Evolutionary conservation across 2,329 filamentous ascomycete genomes (phyloP), one percentile per base, ranked within the genome.

Genomic region (Clonostachys chloroleuca): DNA sequence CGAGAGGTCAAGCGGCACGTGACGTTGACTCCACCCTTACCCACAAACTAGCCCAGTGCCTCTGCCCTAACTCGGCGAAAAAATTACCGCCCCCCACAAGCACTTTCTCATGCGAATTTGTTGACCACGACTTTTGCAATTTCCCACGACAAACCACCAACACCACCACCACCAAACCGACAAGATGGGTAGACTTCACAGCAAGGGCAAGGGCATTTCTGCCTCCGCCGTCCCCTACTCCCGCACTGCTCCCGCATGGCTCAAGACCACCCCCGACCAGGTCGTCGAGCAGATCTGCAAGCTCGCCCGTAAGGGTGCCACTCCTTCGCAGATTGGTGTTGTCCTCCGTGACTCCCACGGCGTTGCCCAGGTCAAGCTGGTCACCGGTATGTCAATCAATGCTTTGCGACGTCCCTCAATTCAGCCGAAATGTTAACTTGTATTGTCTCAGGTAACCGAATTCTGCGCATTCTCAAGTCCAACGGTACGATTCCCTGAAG

Each of bases 281-380:
- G 91, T 99, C 73, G 90, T 96, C 64, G 94, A 99, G 72, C 92
- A 97, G 81, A 99, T 99, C 80, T 92, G 88, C 80, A 95, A 95
- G 83, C 88, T 97, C 72, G 94, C 94, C 70, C 92, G 89, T 81
- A 97, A 97, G 88, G 94, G 95, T 80, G 90, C 90, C 62, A 96
- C 92, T 59, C 94, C 94, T 65, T 96, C 92, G 57, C 92, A 97
- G 83, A 99, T 99, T 67, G 94, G 95, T 88, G 92, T 97, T 70
- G 80, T 97, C 66, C 89, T 99, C 72, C 86, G 95, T 81, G 95
- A 99, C 78, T 91, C 87, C 69, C 94, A 99, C 80, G 95, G 95
- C 71, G 83, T 99, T 75, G 89, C 94, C 64, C 94, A 97, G 80
- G 92, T 96, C 77, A 95, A 94, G 83, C 80, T 95, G 68, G 90